Evolutionary conservation across 495 filamentous ascomycete species (phyloP), one percentile per base, ranked within the genome.

Genomic region (Acidomyces sp.): DNA sequence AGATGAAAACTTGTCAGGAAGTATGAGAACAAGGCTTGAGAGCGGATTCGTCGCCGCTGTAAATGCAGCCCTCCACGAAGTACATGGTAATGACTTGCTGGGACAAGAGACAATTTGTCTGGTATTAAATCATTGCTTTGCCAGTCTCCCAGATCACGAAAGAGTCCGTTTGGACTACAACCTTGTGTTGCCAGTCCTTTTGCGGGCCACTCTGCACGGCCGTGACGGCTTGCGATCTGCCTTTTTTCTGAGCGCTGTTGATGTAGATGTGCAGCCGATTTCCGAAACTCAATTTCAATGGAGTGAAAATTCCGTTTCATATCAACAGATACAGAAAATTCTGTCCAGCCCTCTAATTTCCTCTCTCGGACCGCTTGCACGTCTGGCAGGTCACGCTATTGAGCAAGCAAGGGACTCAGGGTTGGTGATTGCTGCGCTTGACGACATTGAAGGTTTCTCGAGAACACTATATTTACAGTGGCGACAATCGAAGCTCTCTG

Each of bases 401-500:
- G 77, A 83, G 52, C 69, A 81, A 44, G 70, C 73, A 2, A 62
- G 57, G 2, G 67, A 85, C 48, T 57, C 76, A 0, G 59, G 61
- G 38, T 58, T 77, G 0, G 66, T 94, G 10, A 64, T 80, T 27
- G 69, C 66, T 24, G 67, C 75, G 18, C 65, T 90, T n/a, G 80
- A 85, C 45, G 71, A 81, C 41, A 54, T 95, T 19, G 62, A 74
- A 4, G 66, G 63, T 9, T 93, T 97, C 51, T 69, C 78, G 6
- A 67, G 74, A 20, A 78, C 68, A 3, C 53, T 97, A 17, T 64
- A 78, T 36, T 67, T 77, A n/a, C 78, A 84, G 53, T 97, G 90
- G 90, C 72, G 78, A 36, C 72, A 75, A 45, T 90, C 77, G 56
- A 84, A 85, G 49, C 66, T 97, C 24, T 92, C 81, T 1, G 77